Base-by-base conservation (phyloP, 2,329 filamentous ascomycete species). In the Alternaria arbusti region DNA sequence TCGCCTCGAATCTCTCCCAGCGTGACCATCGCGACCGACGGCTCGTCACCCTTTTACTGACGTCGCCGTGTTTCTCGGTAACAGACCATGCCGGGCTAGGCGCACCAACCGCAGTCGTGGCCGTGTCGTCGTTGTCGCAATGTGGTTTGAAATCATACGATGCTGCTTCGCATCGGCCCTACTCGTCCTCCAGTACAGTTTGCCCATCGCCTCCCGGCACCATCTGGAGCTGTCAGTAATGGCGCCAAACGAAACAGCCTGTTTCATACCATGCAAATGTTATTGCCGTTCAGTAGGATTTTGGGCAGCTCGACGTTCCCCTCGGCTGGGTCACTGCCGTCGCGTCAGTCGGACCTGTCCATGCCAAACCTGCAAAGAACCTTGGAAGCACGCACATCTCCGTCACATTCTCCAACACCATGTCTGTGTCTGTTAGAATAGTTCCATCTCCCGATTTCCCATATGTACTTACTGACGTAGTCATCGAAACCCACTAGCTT, bases 371-470 rank as follows among this genome's bases (percentile, higher is more conserved):
- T n/a, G n/a, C 22, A 28, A 12, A 43, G 17, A 25, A 25, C 12
- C 49, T 36, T 36, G 47, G 36, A 52, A 45, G 30, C 40, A 73
- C 90, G 72, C 86, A 96, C 95, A 94, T 97, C 84, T 99, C 96
- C 32, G 94, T 97, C 66, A 98, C 96, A 72, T 99, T 93, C 79
- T 97, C 94, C 30, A 99, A 84, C 7, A 99, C 96, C 94, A 99
- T 99, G 82, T 99, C 95, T 98, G 71, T 25, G n/a, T 43, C 17
- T 36, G 46, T 63, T 47, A 63, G 61, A 51, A 30, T 23, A 20
- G 51, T 25, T 40, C 6, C 11, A 10, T 52, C n/a, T 32, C n/a
- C 30, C 23, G 20, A 4, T 26, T 6, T 36, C 36, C 17, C 49
- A 26, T 17, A 22, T 28, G 47, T 75, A 97, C 95, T 85, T 87